Evolutionary conservation across 164 flowering plant species (phyloP).

Genomic region (Vitis labrusca): DNA sequence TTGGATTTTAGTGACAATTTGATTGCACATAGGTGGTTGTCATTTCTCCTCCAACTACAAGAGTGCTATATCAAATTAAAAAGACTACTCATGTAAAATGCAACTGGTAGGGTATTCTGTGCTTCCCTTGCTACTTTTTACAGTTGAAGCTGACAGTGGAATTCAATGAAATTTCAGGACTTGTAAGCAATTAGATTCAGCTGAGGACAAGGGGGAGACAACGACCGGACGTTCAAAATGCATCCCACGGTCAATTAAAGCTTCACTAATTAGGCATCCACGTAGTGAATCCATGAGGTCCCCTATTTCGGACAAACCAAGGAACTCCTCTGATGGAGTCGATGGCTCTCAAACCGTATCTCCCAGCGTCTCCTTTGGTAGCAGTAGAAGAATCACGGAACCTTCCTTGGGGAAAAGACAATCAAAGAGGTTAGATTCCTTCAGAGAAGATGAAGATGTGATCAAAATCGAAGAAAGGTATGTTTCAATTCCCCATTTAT

Average conservation of each 20-base stretch:
- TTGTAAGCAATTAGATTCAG: constrained; percentile 37
- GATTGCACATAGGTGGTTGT: too few species aligned
- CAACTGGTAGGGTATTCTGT: neutral
- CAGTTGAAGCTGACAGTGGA: neutral
- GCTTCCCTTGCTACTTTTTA: neutral
- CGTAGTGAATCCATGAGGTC: constrained; percentile 72
- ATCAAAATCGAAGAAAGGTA: constrained; percentile 93
- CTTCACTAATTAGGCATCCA: constrained; percentile 65
- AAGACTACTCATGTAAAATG: too few species aligned
- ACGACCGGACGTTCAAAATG: constrained; percentile 61
- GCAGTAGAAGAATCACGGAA: constrained; percentile 60
- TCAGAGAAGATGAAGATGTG: constrained; percentile 60
- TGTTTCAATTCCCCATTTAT: constrained; percentile 29
- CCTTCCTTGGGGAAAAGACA: constrained; percentile 34
- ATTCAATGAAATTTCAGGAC: constrained; percentile 43
- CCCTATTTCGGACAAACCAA: constrained; percentile 69
- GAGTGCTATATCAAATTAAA: too few species aligned
- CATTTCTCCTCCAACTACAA: too few species aligned
- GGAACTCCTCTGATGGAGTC: constrained; percentile 60
- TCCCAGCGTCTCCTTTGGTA: constrained; percentile 34
- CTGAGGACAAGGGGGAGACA: constrained; percentile 47
- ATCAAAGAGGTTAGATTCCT: constrained; percentile 55
- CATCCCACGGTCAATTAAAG: constrained; percentile 70
- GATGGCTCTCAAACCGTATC: constrained; percentile 26
- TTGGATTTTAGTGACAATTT: too few species aligned